Conservation (phyloP, 805 yeast species). For the Wickerhamiella sorbophila region DNA sequence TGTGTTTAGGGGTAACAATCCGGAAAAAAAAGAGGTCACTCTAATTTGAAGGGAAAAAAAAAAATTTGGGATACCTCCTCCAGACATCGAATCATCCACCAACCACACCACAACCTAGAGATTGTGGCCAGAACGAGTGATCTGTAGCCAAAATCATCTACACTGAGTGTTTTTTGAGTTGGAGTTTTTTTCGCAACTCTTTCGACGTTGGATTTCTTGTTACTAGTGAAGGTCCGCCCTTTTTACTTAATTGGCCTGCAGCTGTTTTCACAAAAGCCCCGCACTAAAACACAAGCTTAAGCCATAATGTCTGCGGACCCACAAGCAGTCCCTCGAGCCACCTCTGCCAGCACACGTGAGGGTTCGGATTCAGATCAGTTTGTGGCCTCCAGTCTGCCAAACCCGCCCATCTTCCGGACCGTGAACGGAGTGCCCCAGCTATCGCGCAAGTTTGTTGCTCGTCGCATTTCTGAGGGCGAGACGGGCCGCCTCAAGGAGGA, state of each 20-base stretch:
- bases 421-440: constrained; percentile 13
- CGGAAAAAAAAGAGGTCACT: background rate
- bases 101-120: too few species aligned
- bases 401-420: background rate
- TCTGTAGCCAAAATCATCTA: too few species aligned
- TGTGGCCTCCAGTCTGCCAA: background rate
- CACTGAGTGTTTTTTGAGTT: too few species aligned
- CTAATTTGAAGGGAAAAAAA: background rate
- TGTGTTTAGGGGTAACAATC: too few species aligned
- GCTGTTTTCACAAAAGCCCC: too few species aligned
- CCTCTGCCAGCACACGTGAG: background rate
- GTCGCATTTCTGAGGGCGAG: constrained; percentile 77
- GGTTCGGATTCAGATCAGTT: background rate
- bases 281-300: too few species aligned
- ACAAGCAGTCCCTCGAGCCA: background rate
- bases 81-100: too few species aligned
- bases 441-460: constrained; percentile 48
- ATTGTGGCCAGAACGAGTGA: too few species aligned
- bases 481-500: constrained; percentile 74
- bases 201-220: too few species aligned
- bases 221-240: too few species aligned
- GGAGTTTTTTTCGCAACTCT: too few species aligned
- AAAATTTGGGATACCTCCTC: background rate
- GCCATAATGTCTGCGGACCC: background rate
- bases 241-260: too few species aligned